Evolutionary conservation across 1,284 basidiomycete genomes (phyloP), one percentile per base, ranked within the genome.

Genomic region (Pisolithus thermaeus): DNA sequence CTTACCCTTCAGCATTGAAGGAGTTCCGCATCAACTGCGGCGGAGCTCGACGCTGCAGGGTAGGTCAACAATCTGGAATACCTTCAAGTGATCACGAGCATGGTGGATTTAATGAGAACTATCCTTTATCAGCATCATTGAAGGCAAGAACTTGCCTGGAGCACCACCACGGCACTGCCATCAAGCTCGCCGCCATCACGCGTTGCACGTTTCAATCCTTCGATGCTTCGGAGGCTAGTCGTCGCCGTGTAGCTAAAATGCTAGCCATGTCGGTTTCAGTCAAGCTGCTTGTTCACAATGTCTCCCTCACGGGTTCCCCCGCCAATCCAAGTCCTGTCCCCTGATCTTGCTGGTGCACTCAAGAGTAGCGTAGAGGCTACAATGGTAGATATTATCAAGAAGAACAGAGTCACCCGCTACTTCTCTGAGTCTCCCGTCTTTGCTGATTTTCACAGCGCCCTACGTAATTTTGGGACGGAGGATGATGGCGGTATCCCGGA

Each of bases 391-490:
- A 43, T 59, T 41, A 50, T 59, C 35, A 42, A 28, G 3, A 56
- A 45, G 38, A 59, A 59, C 49, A 38, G 18, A 18, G 18, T 40
- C 16, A 52, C 58, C 8, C 58, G 51, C 11, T 58, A 50, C 36
- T 48, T 52, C 1, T 46, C 41, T 37, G 54, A 61, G 18, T 59
- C 51, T 0, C 53, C 53, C 7, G 41, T 52, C 1, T 53, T 62
- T 35, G 4, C 1, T 6, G 41, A 53, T 25, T 61, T 62, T 27
- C 53, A 49, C 25, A 36, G 4, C 9, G 37, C 49, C 30, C 51
- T 57, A 30, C 47, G 46, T 40, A 42, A 50, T 23, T 7, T 37
- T 36, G 46, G 40, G n/a, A 45, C 48, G 25, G 41, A 42, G 11
- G 23, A 25, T 14, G 23, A 30, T 3, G 35, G 46, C 11, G 37